phyloP scores from a whole-genome alignment of 306 rosid genomes.

The Quercus gilva region DNA sequence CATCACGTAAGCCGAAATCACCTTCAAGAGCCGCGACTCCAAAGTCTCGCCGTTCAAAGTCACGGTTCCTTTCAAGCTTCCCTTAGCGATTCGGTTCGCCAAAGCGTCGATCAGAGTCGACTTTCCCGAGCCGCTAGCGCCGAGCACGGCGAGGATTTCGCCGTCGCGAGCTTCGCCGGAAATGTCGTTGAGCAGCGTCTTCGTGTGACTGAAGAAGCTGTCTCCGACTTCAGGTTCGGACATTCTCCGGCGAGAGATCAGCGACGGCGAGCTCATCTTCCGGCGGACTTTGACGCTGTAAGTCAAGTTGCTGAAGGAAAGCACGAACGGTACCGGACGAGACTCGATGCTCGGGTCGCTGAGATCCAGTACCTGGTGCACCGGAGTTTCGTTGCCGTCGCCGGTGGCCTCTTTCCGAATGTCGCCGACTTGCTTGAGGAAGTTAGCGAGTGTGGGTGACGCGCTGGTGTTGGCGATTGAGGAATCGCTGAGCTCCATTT shows the following conservation, averaged over 20 bases:
- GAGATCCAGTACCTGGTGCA: conserved; percentile 55
- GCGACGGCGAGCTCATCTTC: conserved; percentile 38
- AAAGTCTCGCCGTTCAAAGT: conserved; percentile 73
- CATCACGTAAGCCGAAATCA: conserved; percentile 94
- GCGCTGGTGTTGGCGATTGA: conserved; percentile 25
- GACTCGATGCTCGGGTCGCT: conserved; percentile 32
- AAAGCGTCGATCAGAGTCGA: conserved; percentile 88
- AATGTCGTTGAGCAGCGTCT: conserved; percentile 72
- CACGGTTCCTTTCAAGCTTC: conserved; percentile 73
- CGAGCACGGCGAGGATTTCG: conserved; percentile 83
- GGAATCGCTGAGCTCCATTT: conserved; percentile 39
- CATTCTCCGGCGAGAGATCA: conserved; percentile 2
- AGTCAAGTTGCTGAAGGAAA: conserved; percentile 67
- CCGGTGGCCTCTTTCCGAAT: conserved; percentile 56
- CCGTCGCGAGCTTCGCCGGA: conserved; percentile 94
- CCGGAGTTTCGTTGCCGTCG: conserved; percentile 72
- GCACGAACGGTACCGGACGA: conserved; percentile 66
- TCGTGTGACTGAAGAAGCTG: conserved; percentile 39
- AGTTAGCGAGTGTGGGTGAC: conserved; percentile 67
- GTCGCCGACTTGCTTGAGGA: conserved; percentile 76
- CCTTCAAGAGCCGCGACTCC: conserved; percentile 72
- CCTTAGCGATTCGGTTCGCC: conserved; percentile 84
- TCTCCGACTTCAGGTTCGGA: conserved; percentile 38
- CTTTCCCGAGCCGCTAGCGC: conserved; percentile 94
- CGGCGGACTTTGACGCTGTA: conserved; percentile 65